A percentile compares a stretch with the other conserved stretches of the same genome.
phyloP scores from a whole-genome alignment of 495 filamentous ascomycete species.

The Talaromyces borbonicus region DNA sequence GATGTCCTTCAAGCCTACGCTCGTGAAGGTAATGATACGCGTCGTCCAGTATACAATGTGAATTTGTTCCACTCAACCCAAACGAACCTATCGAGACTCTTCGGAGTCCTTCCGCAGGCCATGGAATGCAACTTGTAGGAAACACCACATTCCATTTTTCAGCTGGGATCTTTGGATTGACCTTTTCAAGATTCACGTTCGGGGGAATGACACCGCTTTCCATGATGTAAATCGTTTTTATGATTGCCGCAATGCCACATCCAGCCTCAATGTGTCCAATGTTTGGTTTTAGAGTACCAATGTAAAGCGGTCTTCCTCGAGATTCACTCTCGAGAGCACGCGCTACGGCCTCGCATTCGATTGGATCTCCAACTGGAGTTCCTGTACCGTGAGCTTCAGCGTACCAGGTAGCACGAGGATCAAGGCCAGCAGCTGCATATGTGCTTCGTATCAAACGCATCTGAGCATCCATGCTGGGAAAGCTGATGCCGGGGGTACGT shows the following conservation, averaged over 20 bases:
- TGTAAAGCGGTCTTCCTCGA: no score
- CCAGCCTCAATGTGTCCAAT: slow-evolving; percentile 47
- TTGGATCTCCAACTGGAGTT: slow-evolving; percentile 9
- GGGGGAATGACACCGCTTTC: slow-evolving; percentile 43
- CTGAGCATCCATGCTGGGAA: slow-evolving; percentile 17
- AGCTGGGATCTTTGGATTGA: slow-evolving; percentile 32
- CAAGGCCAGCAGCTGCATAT: slow-evolving; percentile 19
- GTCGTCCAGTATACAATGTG: slow-evolving; percentile 14
- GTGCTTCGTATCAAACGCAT: slow-evolving; percentile 14
- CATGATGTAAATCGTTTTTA: slow-evolving; percentile 31
- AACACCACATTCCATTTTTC: neutral
- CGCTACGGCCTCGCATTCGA: no score
- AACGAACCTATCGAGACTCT: slow-evolving; percentile 1
- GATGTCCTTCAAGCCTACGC: neutral
- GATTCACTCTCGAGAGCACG: no score
- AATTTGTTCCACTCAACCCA: slow-evolving; percentile 9
- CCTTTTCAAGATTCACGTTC: slow-evolving; percentile 43
- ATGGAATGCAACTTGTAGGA: neutral
- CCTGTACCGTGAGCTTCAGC: slow-evolving; percentile 36
- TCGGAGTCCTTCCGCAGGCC: neutral
- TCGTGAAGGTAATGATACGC: slow-evolving; percentile 10
- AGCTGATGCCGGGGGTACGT: slow-evolving; percentile 15
- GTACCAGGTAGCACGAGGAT: slow-evolving; percentile 12
- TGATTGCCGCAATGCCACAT: slow-evolving; percentile 44
- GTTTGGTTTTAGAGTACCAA: slow-evolving; percentile 43